These are phyloP conservation scores for Alternaria sp. DNA, from an alignment of 2,329 filamentous ascomycete genomes.

Conservation along the genomic window DNA sequence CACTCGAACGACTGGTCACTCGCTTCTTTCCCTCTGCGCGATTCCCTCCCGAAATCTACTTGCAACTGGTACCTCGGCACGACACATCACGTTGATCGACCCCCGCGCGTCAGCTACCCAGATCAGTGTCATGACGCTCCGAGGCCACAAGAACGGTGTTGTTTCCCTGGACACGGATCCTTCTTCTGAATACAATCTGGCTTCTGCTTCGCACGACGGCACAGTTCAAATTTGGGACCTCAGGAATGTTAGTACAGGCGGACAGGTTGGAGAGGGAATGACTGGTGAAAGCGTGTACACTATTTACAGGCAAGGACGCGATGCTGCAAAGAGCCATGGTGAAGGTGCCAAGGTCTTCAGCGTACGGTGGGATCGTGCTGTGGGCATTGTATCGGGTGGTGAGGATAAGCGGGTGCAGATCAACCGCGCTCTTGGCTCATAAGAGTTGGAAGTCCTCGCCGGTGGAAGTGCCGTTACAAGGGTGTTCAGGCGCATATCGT, in stretches of 20 bases:
- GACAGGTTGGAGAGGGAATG: constrained; percentile 59
- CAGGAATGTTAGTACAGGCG: constrained; percentile 69
- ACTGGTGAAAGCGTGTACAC: constrained; percentile 78
- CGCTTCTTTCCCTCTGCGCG: constrained; percentile 80
- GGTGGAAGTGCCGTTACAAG: background rate
- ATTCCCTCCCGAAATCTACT: constrained; percentile 71
- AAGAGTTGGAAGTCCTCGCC: background rate
- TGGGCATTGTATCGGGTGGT: constrained; percentile 89
- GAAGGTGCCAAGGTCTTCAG: constrained; percentile 91
- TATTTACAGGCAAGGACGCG: constrained; percentile 76
- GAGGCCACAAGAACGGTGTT: constrained; percentile 82
- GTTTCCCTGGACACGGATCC: constrained; percentile 67
- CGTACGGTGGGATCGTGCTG: constrained; percentile 82
- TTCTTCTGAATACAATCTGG: constrained; percentile 80
- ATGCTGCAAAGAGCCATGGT: constrained; percentile 67
- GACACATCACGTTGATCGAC: constrained; percentile 93
- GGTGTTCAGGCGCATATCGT: constrained; percentile 24
- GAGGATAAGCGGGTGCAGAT: constrained; percentile 97
- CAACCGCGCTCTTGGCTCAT: constrained; percentile 60
- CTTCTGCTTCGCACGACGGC: constrained; percentile 89
- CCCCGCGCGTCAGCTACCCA: constrained; percentile 79
- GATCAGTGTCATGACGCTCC: constrained; percentile 86
- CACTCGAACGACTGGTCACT: constrained; percentile 82
- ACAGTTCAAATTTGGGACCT: constrained; percentile 96
- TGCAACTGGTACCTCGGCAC: constrained; percentile 80